A percentile compares a stretch with the other conserved stretches of the same genome.
Evolutionary conservation across 257 asterid species (phyloP).

Genomic region (Lycium barbarum): DNA sequence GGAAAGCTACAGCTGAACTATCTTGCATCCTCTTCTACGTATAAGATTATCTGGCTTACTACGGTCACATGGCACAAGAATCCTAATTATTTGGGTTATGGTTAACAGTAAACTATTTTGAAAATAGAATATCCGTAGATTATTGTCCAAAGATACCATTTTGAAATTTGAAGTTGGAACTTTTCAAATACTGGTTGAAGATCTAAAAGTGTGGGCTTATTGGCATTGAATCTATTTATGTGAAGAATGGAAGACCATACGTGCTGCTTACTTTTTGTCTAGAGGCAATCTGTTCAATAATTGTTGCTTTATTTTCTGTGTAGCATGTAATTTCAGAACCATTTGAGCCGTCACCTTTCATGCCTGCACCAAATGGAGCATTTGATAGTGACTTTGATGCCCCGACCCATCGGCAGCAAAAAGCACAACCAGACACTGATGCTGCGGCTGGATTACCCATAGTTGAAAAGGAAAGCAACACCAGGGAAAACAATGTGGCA

Average conservation of each 20-base stretch:
- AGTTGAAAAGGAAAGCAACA: slow-evolving; percentile 66
- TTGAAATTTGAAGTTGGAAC: slow-evolving; percentile 11
- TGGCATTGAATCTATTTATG: background rate
- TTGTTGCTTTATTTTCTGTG: slow-evolving; percentile 41
- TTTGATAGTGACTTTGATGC: slow-evolving; percentile 71
- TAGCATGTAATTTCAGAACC: slow-evolving; percentile 96
- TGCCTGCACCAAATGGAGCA: slow-evolving; percentile 82
- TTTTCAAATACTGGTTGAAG: background rate
- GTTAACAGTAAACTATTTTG: background rate
- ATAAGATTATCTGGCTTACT: slow-evolving; percentile 13
- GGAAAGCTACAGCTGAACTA: background rate
- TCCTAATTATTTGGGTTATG: background rate
- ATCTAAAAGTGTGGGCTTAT: background rate
- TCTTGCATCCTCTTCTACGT: background rate
- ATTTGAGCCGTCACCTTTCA: slow-evolving; percentile 93
- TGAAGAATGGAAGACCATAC: background rate
- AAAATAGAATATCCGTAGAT: background rate
- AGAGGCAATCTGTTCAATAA: slow-evolving; percentile 2
- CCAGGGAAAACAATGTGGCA: slow-evolving; percentile 95
- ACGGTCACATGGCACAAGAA: background rate
- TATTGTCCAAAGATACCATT: background rate
- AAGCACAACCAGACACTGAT: slow-evolving; percentile 69
- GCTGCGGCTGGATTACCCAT: slow-evolving; percentile 52
- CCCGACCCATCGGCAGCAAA: slow-evolving; percentile 57
- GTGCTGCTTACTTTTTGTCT: background rate